These are phyloP conservation scores for Henckelia pumila DNA, from an alignment of 257 asterid species.

Conservation along the genomic window DNA sequence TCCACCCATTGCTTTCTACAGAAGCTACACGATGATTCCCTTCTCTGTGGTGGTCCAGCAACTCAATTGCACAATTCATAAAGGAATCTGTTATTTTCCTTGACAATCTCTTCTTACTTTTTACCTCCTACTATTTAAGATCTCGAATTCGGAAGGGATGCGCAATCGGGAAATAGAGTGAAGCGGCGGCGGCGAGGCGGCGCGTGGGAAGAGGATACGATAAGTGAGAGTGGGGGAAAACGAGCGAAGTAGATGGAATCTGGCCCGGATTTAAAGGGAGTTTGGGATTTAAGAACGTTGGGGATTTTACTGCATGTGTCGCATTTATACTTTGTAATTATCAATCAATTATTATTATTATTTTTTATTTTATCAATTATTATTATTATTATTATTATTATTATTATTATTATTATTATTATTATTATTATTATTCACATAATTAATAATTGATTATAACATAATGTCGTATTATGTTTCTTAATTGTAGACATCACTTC, in stretches of 20 bases:
- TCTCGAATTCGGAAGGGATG: slow-evolving; percentile 24
- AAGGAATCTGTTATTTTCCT: slow-evolving; percentile 32
- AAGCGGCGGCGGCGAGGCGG: slow-evolving; percentile 39
- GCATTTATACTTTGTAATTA: slow-evolving; percentile 2
- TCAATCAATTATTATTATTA: slow-evolving; percentile 7
- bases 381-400: too few species aligned
- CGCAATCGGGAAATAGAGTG: not conserved
- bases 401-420: too few species aligned
- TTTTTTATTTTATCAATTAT: too few species aligned
- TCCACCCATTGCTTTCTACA: slow-evolving; percentile 63
- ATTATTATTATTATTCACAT: slow-evolving; percentile 12
- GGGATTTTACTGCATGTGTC: slow-evolving; percentile 4
- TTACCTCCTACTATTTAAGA: slow-evolving; percentile 24
- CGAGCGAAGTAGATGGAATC: slow-evolving; percentile 26
- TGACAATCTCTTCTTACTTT: not conserved
- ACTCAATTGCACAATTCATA: slow-evolving; percentile 44
- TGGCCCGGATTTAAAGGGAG: slow-evolving; percentile 6
- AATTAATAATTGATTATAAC: slow-evolving; percentile 16
- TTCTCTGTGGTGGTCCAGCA: slow-evolving; percentile 33
- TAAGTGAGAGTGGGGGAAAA: slow-evolving; percentile 31
- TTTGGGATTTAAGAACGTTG: slow-evolving; percentile 29
- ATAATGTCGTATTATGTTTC: slow-evolving; percentile 5
- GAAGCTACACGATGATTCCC: slow-evolving; percentile 23
- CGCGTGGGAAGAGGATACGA: slow-evolving; percentile 42
- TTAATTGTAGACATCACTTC: too few species aligned